Evolutionary conservation across 2,329 filamentous ascomycete genomes (phyloP).

Genomic region (Aspergillus aculeatinus): DNA sequence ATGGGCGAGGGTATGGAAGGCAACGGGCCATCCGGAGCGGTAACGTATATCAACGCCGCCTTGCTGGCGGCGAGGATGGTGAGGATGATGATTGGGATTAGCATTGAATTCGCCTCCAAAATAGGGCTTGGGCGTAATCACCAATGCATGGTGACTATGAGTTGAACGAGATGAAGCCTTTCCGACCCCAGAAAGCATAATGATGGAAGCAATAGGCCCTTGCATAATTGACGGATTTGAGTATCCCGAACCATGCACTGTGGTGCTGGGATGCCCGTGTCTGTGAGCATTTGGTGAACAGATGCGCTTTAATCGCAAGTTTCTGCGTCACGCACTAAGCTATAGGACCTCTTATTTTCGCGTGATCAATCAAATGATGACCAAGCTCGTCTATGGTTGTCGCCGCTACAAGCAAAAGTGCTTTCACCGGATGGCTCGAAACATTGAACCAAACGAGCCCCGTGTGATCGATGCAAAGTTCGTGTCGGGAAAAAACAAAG

Average conservation of each 20-base stretch:
- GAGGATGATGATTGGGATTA: slow-evolving; percentile 50
- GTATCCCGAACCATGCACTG: not conserved
- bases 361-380: not conserved
- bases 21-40: slow-evolving; percentile 33
- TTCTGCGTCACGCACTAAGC: not conserved
- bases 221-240: not conserved
- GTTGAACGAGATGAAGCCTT: not conserved
- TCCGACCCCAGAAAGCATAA: not conserved
- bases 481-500: not conserved
- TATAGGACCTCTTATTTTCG: not conserved
- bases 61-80: slow-evolving; percentile 39
- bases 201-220: not conserved
- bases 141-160: not conserved
- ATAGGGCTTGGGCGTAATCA: not conserved
- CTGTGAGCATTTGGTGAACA: not conserved
- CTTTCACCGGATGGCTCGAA: too few relatives aligned
- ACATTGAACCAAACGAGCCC: too few relatives aligned
- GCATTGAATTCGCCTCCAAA: slow-evolving; percentile 37
- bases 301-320: not conserved
- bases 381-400: not conserved
- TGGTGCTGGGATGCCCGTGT: not conserved
- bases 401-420: too few relatives aligned
- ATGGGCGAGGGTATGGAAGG: slow-evolving; percentile 12
- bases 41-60: slow-evolving; percentile 25
- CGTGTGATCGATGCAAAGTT: too few relatives aligned